Conservation (phyloP, 345 rosid species). For the Euphorbia pulcherrima region DNA sequence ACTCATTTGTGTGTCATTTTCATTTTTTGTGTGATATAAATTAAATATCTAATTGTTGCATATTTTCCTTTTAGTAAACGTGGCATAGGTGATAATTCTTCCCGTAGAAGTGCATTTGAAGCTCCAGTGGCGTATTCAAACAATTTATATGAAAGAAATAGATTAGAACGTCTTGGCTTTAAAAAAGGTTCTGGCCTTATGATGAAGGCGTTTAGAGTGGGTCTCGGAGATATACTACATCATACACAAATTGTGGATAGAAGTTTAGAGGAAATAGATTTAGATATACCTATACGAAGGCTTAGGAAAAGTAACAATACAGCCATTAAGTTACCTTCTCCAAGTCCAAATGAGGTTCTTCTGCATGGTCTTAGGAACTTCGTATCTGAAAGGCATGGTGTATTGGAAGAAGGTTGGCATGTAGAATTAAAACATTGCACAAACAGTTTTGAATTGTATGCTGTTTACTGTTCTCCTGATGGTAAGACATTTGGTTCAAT, state of each 20-base stretch:
- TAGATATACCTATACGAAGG: constrained; percentile 49
- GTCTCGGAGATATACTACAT: constrained; percentile 44
- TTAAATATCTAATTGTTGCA: constrained; percentile 28
- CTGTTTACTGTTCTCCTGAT: constrained; percentile 73
- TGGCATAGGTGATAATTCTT: constrained; percentile 48
- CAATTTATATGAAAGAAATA: constrained; percentile 38
- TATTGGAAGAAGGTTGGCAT: constrained; percentile 78
- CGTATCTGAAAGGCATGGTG: constrained; percentile 75
- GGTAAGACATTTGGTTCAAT: constrained; percentile 73
- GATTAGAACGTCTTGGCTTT: constrained; percentile 31
- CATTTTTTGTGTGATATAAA: not conserved
- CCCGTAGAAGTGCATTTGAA: constrained; percentile 50
- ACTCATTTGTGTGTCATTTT: not conserved
- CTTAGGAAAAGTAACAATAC: constrained; percentile 42
- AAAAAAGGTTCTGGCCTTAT: constrained; percentile 43
- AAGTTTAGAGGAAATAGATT: constrained; percentile 37
- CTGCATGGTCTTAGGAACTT: constrained; percentile 76
- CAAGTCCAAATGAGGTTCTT: constrained; percentile 54
- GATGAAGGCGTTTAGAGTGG: constrained; percentile 34
- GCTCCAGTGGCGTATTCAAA: constrained; percentile 46
- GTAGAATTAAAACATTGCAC: constrained; percentile 61
- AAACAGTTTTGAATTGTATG: constrained; percentile 45
- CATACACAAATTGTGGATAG: constrained; percentile 31
- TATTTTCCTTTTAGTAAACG: constrained; percentile 55
- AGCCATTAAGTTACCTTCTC: constrained; percentile 47